phyloP scores from a whole-genome alignment of 495 filamentous ascomycete genomes.

The Aspergillus coremiiformis region DNA sequence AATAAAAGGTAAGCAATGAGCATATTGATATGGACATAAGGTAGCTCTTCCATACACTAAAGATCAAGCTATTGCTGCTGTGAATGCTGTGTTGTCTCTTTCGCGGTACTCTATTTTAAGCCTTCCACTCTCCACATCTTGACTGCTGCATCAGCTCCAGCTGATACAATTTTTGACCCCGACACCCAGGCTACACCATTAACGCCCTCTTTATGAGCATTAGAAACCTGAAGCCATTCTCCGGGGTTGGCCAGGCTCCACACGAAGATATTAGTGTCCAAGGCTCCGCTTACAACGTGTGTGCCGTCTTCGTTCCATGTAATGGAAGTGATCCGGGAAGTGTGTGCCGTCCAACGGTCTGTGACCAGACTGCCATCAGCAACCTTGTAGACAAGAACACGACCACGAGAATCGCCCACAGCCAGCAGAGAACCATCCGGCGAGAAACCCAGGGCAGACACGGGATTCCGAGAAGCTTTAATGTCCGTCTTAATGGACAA shows the following conservation, averaged over 20 bases:
- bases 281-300: slow-evolving; percentile 71
- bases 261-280: slow-evolving; percentile 86
- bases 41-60: no score
- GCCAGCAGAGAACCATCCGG: slow-evolving; percentile 64
- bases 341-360: slow-evolving; percentile 84
- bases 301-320: slow-evolving; percentile 71
- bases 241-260: slow-evolving; percentile 86
- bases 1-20: no score
- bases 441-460: slow-evolving; percentile 67
- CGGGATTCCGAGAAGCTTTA: slow-evolving; percentile 33
- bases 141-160: slow-evolving; percentile 79
- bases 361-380: slow-evolving; percentile 42
- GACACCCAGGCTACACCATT: slow-evolving; percentile 80
- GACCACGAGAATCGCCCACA: slow-evolving; percentile 74
- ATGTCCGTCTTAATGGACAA: slow-evolving; percentile 39
- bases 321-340: slow-evolving; percentile 73
- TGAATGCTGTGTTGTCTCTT: background rate
- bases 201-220: slow-evolving; percentile 94
- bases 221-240: slow-evolving; percentile 65
- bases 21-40: no score
- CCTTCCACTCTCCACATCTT: slow-evolving; percentile 82
- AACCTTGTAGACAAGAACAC: slow-evolving; percentile 67
- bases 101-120: slow-evolving; percentile 33
- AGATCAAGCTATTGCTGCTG: no score
- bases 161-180: slow-evolving; percentile 63